phyloP scores from a whole-genome alignment of 2,329 filamentous ascomycete genomes.

The Microdochium bolleyi region DNA sequence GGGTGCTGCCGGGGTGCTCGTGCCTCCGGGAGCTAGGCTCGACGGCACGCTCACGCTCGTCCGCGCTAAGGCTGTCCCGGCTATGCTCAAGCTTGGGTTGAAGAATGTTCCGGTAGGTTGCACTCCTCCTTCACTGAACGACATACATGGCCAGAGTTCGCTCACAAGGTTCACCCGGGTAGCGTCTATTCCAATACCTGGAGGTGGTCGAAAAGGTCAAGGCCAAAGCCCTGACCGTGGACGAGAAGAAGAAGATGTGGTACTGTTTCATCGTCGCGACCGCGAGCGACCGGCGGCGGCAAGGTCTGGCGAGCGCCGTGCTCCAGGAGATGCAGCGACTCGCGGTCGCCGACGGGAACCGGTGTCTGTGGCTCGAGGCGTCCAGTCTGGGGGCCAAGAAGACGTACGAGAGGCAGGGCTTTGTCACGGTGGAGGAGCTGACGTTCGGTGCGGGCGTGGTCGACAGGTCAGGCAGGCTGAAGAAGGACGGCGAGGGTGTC shows the following conservation, averaged over 20 bases:
- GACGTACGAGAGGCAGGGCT: conserved; percentile 2
- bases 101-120: not conserved
- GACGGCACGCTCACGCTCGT: not conserved
- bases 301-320: conserved; percentile 4
- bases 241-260: conserved; percentile 2
- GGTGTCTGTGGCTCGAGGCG: conserved; percentile 1
- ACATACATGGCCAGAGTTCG: not conserved
- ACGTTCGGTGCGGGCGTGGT: conserved; percentile 5
- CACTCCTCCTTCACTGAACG: not conserved
- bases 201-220: not conserved
- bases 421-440: conserved; percentile 2
- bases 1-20: not conserved
- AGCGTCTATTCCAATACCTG: not conserved
- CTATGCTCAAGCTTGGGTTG: not conserved
- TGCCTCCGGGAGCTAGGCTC: not conserved
- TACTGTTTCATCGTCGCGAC: conserved; percentile 15
- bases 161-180: too few species aligned
- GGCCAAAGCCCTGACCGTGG: conserved; percentile 1
- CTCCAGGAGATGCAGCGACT: conserved; percentile 3
- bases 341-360: conserved; percentile 1
- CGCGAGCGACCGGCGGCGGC: conserved; percentile 19
- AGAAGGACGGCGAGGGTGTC: conserved; percentile 4
- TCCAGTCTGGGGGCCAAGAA: not conserved
- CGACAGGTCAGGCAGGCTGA: conserved; percentile 1
- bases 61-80: not conserved